These are phyloP conservation scores for Pseudocercospora cruenta DNA, from an alignment of 2,329 filamentous ascomycete species.

Conservation along the genomic window DNA sequence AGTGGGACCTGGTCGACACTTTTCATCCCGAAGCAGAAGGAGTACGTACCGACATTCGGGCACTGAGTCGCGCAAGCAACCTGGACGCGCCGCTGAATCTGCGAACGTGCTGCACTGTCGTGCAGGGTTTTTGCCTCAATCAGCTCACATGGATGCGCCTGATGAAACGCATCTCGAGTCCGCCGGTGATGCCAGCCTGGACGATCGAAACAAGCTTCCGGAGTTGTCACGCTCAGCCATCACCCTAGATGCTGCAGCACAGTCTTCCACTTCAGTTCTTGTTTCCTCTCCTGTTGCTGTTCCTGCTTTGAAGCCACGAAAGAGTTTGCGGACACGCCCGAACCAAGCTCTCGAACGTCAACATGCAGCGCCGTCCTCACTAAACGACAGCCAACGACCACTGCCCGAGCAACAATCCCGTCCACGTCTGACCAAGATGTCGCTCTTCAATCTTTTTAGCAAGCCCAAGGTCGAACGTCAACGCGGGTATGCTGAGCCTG, in stretches of 20 bases:
- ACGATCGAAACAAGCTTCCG: conserved; percentile 22
- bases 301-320: conserved; percentile 22
- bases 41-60: conserved; percentile 10
- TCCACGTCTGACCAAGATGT: conserved; percentile 44
- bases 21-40: conserved; percentile 6
- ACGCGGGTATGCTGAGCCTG: conserved; percentile 51
- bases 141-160: conserved; percentile 29
- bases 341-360: conserved; percentile 23
- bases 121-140: conserved; percentile 21
- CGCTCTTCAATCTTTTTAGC: conserved; percentile 55
- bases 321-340: conserved; percentile 27
- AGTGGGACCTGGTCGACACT: background rate
- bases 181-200: conserved; percentile 19
- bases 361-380: conserved; percentile 26
- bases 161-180: conserved; percentile 17
- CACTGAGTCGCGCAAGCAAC: conserved; percentile 19
- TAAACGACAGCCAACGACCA: conserved; percentile 14
- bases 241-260: conserved; percentile 18
- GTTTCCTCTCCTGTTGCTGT: conserved; percentile 11
- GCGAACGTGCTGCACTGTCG: conserved; percentile 27
- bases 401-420: conserved; percentile 23
- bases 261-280: conserved; percentile 1
- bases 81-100: conserved; percentile 22
- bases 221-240: conserved; percentile 25
- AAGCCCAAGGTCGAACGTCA: conserved; percentile 53